phyloP scores from a whole-genome alignment of 2,329 filamentous ascomycete genomes.

The Ophiobolus disseminans region DNA sequence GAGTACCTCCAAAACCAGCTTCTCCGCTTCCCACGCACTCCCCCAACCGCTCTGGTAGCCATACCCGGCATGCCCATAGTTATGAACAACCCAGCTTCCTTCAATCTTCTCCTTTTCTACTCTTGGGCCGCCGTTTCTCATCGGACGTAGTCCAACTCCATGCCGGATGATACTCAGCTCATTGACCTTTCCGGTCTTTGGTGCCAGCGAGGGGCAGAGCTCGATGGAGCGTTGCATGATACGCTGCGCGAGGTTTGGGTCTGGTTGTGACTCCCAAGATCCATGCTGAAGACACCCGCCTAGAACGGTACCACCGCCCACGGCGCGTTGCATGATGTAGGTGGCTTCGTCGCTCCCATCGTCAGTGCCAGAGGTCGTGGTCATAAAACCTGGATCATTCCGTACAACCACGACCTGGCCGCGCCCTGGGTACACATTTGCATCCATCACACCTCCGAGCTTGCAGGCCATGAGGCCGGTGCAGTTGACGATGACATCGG shows the following conservation, averaged over 20 bases:
- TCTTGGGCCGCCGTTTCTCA: slow-evolving; percentile 74
- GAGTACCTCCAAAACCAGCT: slow-evolving; percentile 40
- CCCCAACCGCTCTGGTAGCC: slow-evolving; percentile 66
- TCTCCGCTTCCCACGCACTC: slow-evolving; percentile 50
- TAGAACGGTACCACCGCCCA: slow-evolving; percentile 77
- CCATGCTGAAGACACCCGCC: slow-evolving; percentile 85
- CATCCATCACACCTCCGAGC: slow-evolving; percentile 83
- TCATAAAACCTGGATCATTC: slow-evolving; percentile 77
- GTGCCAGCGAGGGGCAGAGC: slow-evolving; percentile 68
- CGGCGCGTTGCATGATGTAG: slow-evolving; percentile 84
- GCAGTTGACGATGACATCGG: slow-evolving; percentile 81
- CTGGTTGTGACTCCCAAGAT: slow-evolving; percentile 79
- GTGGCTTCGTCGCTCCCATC: slow-evolving; percentile 74
- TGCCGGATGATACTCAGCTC: slow-evolving; percentile 78
- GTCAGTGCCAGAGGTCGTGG: slow-evolving; percentile 73
- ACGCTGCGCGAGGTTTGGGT: slow-evolving; percentile 77
- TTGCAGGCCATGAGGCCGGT: slow-evolving; percentile 78
- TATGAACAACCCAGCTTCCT: slow-evolving; percentile 75
- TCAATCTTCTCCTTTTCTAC: slow-evolving; percentile 73
- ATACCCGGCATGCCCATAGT: slow-evolving; percentile 81
- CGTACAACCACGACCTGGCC: slow-evolving; percentile 86
- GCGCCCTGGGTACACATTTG: slow-evolving; percentile 74
- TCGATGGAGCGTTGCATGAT: slow-evolving; percentile 83
- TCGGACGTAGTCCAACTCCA: slow-evolving; percentile 80
- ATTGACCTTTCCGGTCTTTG: slow-evolving; percentile 68